phyloP scores from a whole-genome alignment of 306 rosid genomes.

The Cucurbita maxima region DNA sequence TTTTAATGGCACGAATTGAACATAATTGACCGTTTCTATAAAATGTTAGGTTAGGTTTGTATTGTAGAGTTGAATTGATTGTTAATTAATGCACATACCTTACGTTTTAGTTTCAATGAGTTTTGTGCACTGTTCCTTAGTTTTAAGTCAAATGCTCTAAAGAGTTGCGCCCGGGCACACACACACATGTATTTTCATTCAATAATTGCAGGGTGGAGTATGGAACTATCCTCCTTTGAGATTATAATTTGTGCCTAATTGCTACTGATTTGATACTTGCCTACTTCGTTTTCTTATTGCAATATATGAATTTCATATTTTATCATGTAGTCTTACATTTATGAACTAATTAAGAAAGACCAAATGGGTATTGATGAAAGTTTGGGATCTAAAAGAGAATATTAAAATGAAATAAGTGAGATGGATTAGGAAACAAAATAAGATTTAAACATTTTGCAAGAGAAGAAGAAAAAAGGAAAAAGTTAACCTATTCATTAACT shows the following conservation, averaged over 20 bases:
- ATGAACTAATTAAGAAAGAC: neutral
- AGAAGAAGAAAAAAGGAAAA: neutral
- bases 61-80: neutral
- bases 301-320: neutral
- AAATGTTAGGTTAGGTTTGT: neutral
- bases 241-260: no score
- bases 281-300: neutral
- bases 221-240: no score
- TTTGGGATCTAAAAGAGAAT: neutral
- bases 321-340: neutral
- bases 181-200: no score
- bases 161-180: neutral
- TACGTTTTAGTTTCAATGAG: neutral
- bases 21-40: neutral
- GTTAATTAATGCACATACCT: neutral
- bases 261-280: neutral
- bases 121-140: neutral
- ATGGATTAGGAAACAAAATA: neutral
- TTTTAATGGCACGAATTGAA: neutral
- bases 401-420: neutral
- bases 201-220: no score
- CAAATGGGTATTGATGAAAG: neutral
- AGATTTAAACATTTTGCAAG: neutral
- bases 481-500: neutral
- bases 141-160: neutral